A percentile compares a stretch with the other conserved stretches of the same genome.
Conservation (phyloP, 176 grass and related monocot species). For the Eleusine indica region DNA sequence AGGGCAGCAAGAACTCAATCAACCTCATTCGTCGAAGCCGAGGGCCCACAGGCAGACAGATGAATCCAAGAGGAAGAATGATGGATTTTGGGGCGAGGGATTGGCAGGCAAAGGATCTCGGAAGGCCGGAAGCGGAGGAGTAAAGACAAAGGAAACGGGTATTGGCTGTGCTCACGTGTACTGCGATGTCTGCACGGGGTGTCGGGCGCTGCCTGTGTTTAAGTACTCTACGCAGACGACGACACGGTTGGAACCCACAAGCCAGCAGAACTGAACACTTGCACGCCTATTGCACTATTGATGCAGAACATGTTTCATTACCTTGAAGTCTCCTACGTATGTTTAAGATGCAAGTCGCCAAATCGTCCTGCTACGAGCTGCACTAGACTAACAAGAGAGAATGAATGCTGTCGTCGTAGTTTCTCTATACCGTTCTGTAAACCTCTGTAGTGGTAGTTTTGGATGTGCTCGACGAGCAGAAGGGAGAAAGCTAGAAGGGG, state of each 20-base stretch:
- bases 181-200: slow-evolving; percentile 35
- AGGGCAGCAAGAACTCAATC: slow-evolving; percentile 30
- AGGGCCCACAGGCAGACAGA: slow-evolving; percentile 4
- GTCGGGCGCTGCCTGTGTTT: slow-evolving; percentile 7
- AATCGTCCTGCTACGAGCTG: neutral
- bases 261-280: neutral
- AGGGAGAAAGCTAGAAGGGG: neutral
- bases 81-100: neutral
- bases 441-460: neutral
- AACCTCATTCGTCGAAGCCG: neutral
- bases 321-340: neutral
- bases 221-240: neutral
- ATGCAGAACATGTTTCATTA: too few species aligned
- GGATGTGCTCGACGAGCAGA: neutral
- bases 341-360: neutral
- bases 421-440: neutral
- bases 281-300: too few species aligned
- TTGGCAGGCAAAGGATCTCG: slow-evolving; percentile 25
- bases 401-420: too few species aligned
- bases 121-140: slow-evolving; percentile 5
- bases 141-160: slow-evolving; percentile 31
- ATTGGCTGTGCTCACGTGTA: slow-evolving; percentile 50
- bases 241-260: neutral
- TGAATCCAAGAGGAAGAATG: neutral
- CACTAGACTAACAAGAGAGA: too few species aligned